phyloP scores from a whole-genome alignment of 495 filamentous ascomycete species.

The Pseudevernia furfuracea region DNA sequence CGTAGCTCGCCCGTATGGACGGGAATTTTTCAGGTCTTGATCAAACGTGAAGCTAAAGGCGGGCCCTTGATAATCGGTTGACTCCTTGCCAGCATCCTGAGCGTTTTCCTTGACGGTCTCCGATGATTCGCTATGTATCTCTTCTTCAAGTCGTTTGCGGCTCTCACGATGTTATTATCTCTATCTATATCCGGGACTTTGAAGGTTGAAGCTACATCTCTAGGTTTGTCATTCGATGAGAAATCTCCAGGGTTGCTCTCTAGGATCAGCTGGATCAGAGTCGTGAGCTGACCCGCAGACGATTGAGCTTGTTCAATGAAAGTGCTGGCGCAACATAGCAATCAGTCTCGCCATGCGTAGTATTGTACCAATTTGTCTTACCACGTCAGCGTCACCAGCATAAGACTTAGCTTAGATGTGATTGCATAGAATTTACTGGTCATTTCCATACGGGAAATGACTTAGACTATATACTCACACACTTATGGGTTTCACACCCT shows the following conservation, averaged over 20 bases:
- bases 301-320: slow-evolving; percentile 10
- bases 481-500: no score
- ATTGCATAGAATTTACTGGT: no score
- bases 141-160: neutral
- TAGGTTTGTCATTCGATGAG: slow-evolving; percentile 8
- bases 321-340: neutral
- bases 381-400: slow-evolving; percentile 24
- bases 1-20: slow-evolving; percentile 6
- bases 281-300: slow-evolving; percentile 1
- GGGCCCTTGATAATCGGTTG: neutral
- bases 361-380: neutral
- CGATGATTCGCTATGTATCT: neutral
- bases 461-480: no score
- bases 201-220: neutral
- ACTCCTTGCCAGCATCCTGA: neutral
- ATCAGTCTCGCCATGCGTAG: neutral
- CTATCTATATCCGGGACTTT: no score
- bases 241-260: slow-evolving; percentile 11
- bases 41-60: slow-evolving; percentile 4
- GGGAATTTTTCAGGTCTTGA: slow-evolving; percentile 9
- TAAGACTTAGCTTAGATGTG: slow-evolving; percentile 22
- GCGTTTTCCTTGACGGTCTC: neutral
- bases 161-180: neutral
- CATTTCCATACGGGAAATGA: no score
- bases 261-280: neutral